These are phyloP conservation scores for Mycena rosella DNA, from an alignment of 768 basidiomycete species.

Conservation along the genomic window DNA sequence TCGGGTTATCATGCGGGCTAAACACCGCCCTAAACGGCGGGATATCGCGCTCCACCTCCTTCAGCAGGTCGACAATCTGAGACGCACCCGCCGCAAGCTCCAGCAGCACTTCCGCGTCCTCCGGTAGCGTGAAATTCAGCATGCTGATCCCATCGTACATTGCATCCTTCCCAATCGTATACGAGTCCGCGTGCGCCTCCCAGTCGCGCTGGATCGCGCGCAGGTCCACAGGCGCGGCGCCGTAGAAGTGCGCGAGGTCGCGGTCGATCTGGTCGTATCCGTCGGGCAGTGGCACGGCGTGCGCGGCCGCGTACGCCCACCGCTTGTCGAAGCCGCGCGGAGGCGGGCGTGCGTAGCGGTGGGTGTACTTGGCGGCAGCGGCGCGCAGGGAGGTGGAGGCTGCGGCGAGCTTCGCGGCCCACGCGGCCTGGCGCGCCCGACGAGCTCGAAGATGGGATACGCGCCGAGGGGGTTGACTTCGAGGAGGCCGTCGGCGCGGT, in stretches of 20 bases:
- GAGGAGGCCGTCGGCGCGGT: constrained; percentile 55
- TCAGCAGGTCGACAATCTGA: constrained; percentile 54
- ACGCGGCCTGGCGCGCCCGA: constrained; percentile 76
- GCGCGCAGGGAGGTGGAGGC: constrained; percentile 84
- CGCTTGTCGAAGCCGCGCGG: constrained; percentile 90
- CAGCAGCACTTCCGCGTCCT: constrained; percentile 36
- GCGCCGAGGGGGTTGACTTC: constrained; percentile 54
- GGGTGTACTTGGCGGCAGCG: constrained; percentile 83
- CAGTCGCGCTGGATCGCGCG: constrained; percentile 50
- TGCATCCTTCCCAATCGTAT: constrained; percentile 53
- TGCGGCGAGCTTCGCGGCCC: constrained; percentile 66
- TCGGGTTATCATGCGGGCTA: constrained; percentile 64
- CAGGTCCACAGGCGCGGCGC: constrained; percentile 59
- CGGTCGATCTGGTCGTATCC: constrained; percentile 82
- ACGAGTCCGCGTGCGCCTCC: constrained; percentile 55
- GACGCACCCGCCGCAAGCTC: constrained; percentile 47
- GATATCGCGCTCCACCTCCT: constrained; percentile 54
- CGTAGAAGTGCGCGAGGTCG: constrained; percentile 88
- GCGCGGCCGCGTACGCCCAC: constrained; percentile 69
- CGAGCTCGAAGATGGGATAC: constrained; percentile 87
- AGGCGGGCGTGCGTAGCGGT: constrained; percentile 79
- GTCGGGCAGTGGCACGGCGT: constrained; percentile 82
- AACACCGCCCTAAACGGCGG: constrained; percentile 66
- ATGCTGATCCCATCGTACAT: constrained; percentile 42
- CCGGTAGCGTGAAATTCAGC: constrained; percentile 46